Evolutionary conservation across 2,329 filamentous ascomycete species (phyloP), one percentile per base, ranked within the genome.

Genomic region (Aspergillus aculeatus): DNA sequence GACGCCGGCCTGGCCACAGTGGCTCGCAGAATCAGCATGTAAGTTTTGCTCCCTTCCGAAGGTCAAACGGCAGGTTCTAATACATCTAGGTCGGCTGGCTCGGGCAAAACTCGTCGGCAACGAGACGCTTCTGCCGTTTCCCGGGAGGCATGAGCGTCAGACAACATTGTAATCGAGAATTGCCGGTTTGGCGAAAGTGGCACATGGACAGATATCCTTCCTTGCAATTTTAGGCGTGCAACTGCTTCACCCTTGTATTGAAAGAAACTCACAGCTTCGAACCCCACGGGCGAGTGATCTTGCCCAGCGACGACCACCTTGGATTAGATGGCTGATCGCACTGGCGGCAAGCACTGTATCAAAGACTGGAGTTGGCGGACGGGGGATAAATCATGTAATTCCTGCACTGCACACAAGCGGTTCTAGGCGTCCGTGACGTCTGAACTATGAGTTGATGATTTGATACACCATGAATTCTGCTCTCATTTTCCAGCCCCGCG

Each of bases 21-120:
- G 61, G 95, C 92, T 26, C 85, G 95, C 77, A 87, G 94, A 75
- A 89, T 99, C 71, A 97, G 92, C 89, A 96, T 96, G 95, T 98
- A 81, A 91, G 91, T 83, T 32, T 35, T 56, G 24, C 11, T 21
- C 10, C 41, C n/a, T 51, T 24, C n/a, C 32, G 21, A 11, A 16
- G 12, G 2, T 21, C 5, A 29, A 50, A 47, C 12, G 5, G 11
- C 31, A 51, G 32, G 14, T 21, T 11, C n/a, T 23, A 38, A 54
- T 35, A 16, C 29, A 24, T 19, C 5, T 50, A 79, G 77, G 75
- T 77, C 76, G 48, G 74, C 75, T 57, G 77, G 77, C 35, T 68
- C 74, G 54, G 69, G 74, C 47, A 75, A 69, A 63, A 64, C 61
- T 57, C 74, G 74, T 62, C 73, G 73, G 49, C 69, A 69, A 38